These are phyloP conservation scores for Stygiomarasmius scandens DNA, from an alignment of 1,284 basidiomycete species.

Conservation along the genomic window DNA sequence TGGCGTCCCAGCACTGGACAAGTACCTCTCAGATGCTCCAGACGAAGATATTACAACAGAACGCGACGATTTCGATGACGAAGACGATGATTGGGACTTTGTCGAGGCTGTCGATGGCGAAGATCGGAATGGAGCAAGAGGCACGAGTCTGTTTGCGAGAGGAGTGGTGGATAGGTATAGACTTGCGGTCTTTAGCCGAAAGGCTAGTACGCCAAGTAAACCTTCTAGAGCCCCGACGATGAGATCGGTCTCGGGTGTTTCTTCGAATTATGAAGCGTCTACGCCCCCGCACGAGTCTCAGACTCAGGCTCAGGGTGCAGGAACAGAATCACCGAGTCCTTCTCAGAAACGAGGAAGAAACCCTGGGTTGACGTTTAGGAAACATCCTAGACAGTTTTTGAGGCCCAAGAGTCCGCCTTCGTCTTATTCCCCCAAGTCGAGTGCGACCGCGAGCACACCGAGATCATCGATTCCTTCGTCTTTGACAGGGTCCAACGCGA, in stretches of 20 bases:
- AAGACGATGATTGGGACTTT: slow-evolving; percentile 87
- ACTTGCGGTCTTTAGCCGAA: slow-evolving; percentile 75
- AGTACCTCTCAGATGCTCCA: slow-evolving; percentile 55
- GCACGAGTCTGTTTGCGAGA: slow-evolving; percentile 77
- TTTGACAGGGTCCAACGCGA: background rate
- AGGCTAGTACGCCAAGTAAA: slow-evolving; percentile 60
- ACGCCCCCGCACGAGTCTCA: slow-evolving; percentile 43
- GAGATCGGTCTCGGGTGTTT: slow-evolving; percentile 60
- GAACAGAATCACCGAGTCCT: slow-evolving; percentile 45
- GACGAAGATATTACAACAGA: slow-evolving; percentile 61
- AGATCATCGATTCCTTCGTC: background rate
- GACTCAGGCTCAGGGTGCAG: too few species aligned
- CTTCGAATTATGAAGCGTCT: slow-evolving; percentile 42
- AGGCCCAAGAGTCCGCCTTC: slow-evolving; percentile 65
- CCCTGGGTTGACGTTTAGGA: slow-evolving; percentile 70
- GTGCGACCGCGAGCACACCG: slow-evolving; percentile 30
- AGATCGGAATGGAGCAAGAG: slow-evolving; percentile 76
- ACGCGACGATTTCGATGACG: slow-evolving; percentile 71
- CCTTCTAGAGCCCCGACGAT: slow-evolving; percentile 36
- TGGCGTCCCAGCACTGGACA: slow-evolving; percentile 75
- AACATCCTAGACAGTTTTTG: slow-evolving; percentile 69
- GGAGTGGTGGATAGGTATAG: slow-evolving; percentile 83
- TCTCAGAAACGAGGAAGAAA: slow-evolving; percentile 67
- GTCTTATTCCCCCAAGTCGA: slow-evolving; percentile 52
- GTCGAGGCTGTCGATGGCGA: slow-evolving; percentile 77